phyloP scores from a whole-genome alignment of 164 flowering plant species.

The Chimonanthus salicifolius region DNA sequence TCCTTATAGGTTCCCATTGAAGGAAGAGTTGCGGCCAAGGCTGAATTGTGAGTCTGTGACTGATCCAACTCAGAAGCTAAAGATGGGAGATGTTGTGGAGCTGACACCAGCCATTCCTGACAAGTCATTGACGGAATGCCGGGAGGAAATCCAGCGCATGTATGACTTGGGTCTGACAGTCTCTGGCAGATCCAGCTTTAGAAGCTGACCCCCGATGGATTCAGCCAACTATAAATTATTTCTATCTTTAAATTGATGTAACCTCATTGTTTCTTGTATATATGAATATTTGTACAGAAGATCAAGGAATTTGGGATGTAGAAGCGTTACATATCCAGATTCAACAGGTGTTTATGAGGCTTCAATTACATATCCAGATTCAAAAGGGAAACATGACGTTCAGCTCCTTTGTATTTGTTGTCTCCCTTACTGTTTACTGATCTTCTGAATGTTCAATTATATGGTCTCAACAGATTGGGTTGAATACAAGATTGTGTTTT shows the following conservation, averaged over 20 bases:
- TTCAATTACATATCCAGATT: background rate
- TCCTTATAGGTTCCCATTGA: slow-evolving; percentile 52
- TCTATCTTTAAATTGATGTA: background rate
- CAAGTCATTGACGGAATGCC: slow-evolving; percentile 63
- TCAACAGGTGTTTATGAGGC: background rate
- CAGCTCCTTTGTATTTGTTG: background rate
- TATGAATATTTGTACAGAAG: slow-evolving; percentile 14
- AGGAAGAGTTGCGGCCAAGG: slow-evolving; percentile 83
- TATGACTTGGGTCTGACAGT: slow-evolving; percentile 46
- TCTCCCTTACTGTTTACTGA: background rate
- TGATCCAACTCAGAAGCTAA: slow-evolving; percentile 58
- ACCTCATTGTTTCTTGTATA: slow-evolving; percentile 13
- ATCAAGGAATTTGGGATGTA: background rate
- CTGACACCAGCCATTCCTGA: slow-evolving; percentile 79
- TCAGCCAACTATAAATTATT: background rate
- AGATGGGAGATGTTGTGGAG: slow-evolving; percentile 94
- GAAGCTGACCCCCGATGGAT: slow-evolving; percentile 31
- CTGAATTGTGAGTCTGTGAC: slow-evolving; percentile 63
- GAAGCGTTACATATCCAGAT: background rate
- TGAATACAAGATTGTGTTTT: background rate
- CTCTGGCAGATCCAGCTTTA: slow-evolving; percentile 26
- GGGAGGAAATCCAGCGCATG: slow-evolving; percentile 95
- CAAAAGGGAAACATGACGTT: background rate
- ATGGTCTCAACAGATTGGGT: background rate
- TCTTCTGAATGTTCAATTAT: background rate